Conservation (phyloP, 2,329 filamentous ascomycete species). For the Ophiocordyceps polyrhachis-furcata region DNA sequence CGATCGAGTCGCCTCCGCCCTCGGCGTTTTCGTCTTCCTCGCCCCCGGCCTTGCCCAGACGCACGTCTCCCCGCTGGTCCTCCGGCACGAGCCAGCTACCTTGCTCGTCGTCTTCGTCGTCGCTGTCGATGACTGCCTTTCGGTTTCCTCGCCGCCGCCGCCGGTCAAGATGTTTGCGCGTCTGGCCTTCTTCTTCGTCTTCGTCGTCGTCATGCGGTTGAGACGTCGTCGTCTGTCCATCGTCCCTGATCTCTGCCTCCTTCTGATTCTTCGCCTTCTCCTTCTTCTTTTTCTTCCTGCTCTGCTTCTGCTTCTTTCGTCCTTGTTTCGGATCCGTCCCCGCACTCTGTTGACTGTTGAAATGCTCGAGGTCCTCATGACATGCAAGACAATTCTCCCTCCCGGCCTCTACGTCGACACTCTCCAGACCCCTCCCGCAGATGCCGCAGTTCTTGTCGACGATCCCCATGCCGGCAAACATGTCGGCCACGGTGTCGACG, state of each 20-base stretch:
- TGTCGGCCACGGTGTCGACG: conserved; percentile 65
- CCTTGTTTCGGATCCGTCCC: conserved; percentile 18
- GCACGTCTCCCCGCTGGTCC: conserved; percentile 37
- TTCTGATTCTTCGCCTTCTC: conserved; percentile 3
- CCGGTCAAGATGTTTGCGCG: conserved; percentile 2
- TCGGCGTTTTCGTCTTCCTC: conserved; percentile 78
- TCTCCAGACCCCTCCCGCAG: conserved; percentile 51
- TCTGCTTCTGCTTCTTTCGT: too few species aligned
- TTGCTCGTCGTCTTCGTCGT: conserved; percentile 50
- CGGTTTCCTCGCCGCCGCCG: conserved; percentile 26
- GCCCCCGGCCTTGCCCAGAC: conserved; percentile 63
- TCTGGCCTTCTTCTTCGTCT: conserved; percentile 8
- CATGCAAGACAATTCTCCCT: conserved; percentile 53
- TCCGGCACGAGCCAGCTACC: conserved; percentile 67
- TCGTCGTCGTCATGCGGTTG: background rate
- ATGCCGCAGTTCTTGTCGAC: conserved; percentile 64
- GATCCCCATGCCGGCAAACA: conserved; percentile 72
- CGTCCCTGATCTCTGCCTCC: conserved; percentile 5
- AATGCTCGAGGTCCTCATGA: conserved; percentile 50
- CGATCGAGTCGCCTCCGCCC: conserved; percentile 64
- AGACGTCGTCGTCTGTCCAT: conserved; percentile 3
- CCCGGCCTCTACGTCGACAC: conserved; percentile 21
- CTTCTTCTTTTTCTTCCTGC: conserved; percentile 8
- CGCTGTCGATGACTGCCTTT: conserved; percentile 45
- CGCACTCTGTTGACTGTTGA: conserved; percentile 28